A percentile compares a stretch with the other conserved stretches of the same genome.
Evolutionary conservation across 345 rosid species (phyloP).

Genomic region (Luvunga scandens): DNA sequence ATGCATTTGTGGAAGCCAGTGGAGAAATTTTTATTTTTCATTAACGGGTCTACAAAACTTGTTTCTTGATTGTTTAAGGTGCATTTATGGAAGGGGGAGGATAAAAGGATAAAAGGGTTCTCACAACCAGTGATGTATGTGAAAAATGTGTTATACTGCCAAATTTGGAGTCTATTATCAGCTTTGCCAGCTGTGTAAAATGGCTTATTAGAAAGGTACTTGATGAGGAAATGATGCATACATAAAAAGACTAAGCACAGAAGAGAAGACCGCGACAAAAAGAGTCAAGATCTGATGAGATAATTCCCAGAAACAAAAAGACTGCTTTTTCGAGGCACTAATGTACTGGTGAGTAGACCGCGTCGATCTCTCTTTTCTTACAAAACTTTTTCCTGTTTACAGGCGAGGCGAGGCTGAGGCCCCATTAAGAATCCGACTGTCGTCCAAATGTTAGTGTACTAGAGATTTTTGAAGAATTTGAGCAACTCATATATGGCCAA

Average conservation of each 20-base stretch:
- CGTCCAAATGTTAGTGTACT: background rate
- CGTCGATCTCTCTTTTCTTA: too few species aligned
- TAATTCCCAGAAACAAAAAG: background rate
- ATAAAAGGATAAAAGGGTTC: conserved; percentile 8
- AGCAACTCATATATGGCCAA: background rate
- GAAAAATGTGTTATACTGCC: background rate
- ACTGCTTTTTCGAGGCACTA: background rate
- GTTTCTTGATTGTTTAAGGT: background rate
- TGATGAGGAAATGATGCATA: background rate
- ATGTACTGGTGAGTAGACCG: background rate
- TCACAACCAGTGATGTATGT: background rate
- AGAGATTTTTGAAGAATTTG: background rate
- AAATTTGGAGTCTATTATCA: background rate
- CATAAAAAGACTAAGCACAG: background rate
- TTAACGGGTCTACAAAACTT: background rate
- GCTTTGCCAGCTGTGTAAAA: conserved; percentile 12
- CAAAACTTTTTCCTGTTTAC: too few species aligned
- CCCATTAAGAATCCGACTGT: background rate
- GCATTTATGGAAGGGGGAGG: background rate
- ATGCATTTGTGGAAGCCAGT: background rate
- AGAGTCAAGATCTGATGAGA: background rate
- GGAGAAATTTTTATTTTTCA: background rate
- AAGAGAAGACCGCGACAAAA: conserved; percentile 1
- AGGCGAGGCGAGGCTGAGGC: too few species aligned
- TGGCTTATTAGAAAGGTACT: conserved; percentile 12